phyloP scores from a whole-genome alignment of 1,139 yeast species.

The Suhomyces bokatorum region DNA sequence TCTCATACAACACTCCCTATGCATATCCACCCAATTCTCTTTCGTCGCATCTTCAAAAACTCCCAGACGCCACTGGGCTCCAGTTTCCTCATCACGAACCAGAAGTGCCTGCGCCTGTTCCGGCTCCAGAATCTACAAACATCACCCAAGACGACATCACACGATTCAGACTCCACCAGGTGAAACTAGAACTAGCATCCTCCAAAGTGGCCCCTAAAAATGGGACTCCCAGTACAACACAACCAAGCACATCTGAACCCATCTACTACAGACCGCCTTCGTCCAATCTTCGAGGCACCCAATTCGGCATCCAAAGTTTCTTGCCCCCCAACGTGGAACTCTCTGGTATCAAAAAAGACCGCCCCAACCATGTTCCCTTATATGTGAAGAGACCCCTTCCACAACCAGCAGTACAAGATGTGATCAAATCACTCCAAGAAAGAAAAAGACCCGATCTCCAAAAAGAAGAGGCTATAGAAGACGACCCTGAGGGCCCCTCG shows the following conservation, averaged over 20 bases:
- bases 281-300: constrained; percentile 27
- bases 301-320: constrained; percentile 32
- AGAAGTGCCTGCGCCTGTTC: constrained; percentile 1
- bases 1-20: constrained; percentile 5
- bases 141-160: constrained; percentile 7
- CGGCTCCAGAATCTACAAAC: not conserved
- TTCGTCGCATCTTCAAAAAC: constrained; percentile 10
- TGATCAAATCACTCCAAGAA: constrained; percentile 5
- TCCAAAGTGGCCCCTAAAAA: constrained; percentile 1
- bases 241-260: constrained; percentile 16
- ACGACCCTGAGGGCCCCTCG: constrained; percentile 22
- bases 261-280: constrained; percentile 41
- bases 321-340: constrained; percentile 29
- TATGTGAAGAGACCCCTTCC: constrained; percentile 5
- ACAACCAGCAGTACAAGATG: not conserved
- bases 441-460: constrained; percentile 9
- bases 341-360: constrained; percentile 1
- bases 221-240: constrained; percentile 9
- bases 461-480: constrained; percentile 14
- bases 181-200: constrained; percentile 16
- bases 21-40: not conserved
- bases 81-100: constrained; percentile 8
- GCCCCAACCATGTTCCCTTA: constrained; percentile 11
- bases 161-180: constrained; percentile 18
- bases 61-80: constrained; percentile 11